phyloP scores from a whole-genome alignment of 805 yeast species.

The Komagataella ulmi region DNA sequence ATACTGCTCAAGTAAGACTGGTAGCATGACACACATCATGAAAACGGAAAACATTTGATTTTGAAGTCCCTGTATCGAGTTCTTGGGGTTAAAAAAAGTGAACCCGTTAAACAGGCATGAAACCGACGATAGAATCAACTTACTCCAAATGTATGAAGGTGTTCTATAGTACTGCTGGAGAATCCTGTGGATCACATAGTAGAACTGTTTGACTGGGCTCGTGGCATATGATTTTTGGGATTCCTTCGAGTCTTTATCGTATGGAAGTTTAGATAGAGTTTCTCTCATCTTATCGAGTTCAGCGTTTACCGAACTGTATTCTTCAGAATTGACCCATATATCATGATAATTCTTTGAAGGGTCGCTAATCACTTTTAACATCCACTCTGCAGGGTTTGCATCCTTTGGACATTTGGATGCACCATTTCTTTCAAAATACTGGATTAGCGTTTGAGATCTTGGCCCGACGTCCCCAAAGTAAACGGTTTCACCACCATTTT shows the following conservation, averaged over 20 bases:
- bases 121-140: constrained; percentile 34
- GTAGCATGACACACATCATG: constrained; percentile 47
- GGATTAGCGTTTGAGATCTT: constrained; percentile 40
- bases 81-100: constrained; percentile 51
- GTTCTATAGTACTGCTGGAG: constrained; percentile 53
- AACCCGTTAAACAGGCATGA: constrained; percentile 55
- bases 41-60: constrained; percentile 72
- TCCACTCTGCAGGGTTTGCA: constrained; percentile 73
- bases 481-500: constrained; percentile 68
- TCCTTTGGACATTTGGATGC: constrained; percentile 43
- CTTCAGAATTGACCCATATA: constrained; percentile 64
- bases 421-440: constrained; percentile 50
- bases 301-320: constrained; percentile 38
- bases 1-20: constrained; percentile 47
- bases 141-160: constrained; percentile 46
- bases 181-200: constrained; percentile 35
- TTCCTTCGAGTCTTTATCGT: constrained; percentile 15
- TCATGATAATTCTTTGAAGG: constrained; percentile 43
- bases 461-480: constrained; percentile 74
- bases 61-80: constrained; percentile 56
- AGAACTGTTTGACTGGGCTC: constrained; percentile 25
- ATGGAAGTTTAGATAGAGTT: constrained; percentile 17
- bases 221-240: constrained; percentile 29
- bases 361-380: constrained; percentile 64
- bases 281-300: constrained; percentile 61